Percentiles rank a stretch among this genome's conserved stretches.
Evolutionary conservation across 2,329 filamentous ascomycete genomes (phyloP).

Genomic region (Teratosphaeriaceae sp.): DNA sequence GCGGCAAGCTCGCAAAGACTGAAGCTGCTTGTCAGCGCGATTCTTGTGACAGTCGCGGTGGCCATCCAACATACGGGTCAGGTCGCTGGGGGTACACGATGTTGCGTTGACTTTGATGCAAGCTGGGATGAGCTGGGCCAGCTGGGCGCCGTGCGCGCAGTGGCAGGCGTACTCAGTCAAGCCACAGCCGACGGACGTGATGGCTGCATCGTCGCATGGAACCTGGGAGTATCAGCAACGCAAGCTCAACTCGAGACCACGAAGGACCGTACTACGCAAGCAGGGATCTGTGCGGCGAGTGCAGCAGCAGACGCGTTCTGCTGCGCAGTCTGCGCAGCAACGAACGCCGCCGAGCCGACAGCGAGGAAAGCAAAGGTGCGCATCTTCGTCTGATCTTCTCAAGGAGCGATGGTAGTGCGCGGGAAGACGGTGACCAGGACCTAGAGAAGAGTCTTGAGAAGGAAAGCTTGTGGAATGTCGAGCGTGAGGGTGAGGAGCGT

Average conservation of each 20-base stretch:
- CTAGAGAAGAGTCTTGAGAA: too few relatives aligned
- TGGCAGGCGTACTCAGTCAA: constrained; percentile 3
- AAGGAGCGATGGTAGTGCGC: too few relatives aligned
- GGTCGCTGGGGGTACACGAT: constrained; percentile 1
- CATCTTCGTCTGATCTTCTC: too few relatives aligned
- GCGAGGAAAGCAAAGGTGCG: neutral
- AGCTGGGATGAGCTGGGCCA: neutral
- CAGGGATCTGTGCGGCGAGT: constrained; percentile 1
- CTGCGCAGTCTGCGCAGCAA: neutral
- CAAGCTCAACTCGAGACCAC: neutral
- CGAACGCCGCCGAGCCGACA: neutral
- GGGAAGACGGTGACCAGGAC: too few relatives aligned
- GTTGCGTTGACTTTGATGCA: neutral
- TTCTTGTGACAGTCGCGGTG: too few relatives aligned
- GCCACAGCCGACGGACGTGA: neutral
- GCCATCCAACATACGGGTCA: neutral
- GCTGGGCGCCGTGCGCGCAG: constrained; percentile 3
- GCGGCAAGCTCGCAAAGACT: neutral
- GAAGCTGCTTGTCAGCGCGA: neutral
- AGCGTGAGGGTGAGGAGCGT: too few relatives aligned
- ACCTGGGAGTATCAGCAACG: neutral
- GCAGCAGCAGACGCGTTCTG: constrained; percentile 1
- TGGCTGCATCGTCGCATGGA: constrained; percentile 2
- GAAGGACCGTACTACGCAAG: constrained; percentile 1
- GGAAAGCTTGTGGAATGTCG: too few relatives aligned